Conservation (phyloP, 1,139 yeast genomes). For the Saccharomyces hybrid region DNA sequence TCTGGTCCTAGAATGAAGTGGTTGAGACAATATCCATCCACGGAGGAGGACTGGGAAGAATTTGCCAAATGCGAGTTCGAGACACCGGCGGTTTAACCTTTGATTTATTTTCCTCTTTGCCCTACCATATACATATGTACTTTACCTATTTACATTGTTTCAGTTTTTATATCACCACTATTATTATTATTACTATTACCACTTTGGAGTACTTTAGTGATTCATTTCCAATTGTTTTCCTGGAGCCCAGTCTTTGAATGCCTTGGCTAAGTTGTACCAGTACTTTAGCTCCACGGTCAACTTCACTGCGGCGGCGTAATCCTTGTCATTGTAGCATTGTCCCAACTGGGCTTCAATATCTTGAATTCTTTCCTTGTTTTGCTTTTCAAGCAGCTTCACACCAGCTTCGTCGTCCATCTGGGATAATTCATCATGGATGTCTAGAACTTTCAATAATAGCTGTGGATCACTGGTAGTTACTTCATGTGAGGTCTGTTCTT, state of each 20-base stretch:
- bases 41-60: constrained; percentile 51
- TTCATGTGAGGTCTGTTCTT: constrained; percentile 32
- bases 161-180: neutral
- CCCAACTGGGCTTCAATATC: constrained; percentile 33
- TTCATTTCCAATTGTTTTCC: constrained; percentile 60
- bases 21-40: constrained; percentile 71
- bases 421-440: constrained; percentile 70
- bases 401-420: constrained; percentile 55
- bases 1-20: constrained; percentile 94
- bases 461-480: constrained; percentile 43
- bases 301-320: constrained; percentile 44
- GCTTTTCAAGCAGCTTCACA: constrained; percentile 44
- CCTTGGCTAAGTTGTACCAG: constrained; percentile 73
- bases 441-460: constrained; percentile 65
- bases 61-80: constrained; percentile 55
- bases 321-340: constrained; percentile 34
- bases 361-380: constrained; percentile 49
- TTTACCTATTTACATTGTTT: neutral
- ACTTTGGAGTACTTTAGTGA: constrained; percentile 35
- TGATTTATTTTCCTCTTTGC: neutral
- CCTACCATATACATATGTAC: neutral
- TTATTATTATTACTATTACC: neutral
- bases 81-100: constrained; percentile 34
- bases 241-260: constrained; percentile 72
- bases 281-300: constrained; percentile 71